Evolutionary conservation across 129 eudicot genomes (phyloP).

Genomic region (carrot (Daucus carota)): DNA sequence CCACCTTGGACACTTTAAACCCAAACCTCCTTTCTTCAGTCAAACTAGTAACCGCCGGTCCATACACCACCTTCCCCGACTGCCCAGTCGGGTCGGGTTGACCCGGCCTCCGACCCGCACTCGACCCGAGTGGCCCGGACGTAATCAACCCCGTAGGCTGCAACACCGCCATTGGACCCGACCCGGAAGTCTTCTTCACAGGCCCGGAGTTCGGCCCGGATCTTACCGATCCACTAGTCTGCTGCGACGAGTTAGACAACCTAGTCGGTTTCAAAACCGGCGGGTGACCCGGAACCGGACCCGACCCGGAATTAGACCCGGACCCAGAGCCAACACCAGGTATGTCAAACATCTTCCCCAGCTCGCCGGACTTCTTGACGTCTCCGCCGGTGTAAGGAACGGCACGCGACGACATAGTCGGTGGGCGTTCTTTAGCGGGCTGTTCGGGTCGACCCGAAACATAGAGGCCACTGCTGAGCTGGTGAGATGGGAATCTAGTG

Average conservation of each 20-base stretch:
- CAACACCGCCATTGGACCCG: conserved; percentile 51
- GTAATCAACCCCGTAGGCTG: conserved; percentile 84
- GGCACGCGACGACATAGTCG: conserved; percentile 61
- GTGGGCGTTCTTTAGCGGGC: conserved; percentile 44
- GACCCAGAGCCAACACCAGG: conserved; percentile 23
- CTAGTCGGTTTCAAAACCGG: conserved; percentile 35
- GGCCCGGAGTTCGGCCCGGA: conserved; percentile 57
- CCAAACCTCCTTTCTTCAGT: conserved; percentile 58
- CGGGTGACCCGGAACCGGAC: conserved; percentile 19
- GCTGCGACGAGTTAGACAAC: conserved; percentile 46
- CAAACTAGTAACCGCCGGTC: conserved; percentile 63
- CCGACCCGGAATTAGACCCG: conserved; percentile 18
- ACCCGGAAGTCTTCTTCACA: conserved; percentile 18
- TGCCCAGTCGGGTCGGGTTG: conserved; percentile 34
- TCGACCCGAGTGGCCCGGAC: conserved; percentile 73
- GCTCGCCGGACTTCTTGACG: conserved; percentile 86
- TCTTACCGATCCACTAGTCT: conserved; percentile 62
- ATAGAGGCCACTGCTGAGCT: conserved; percentile 83
- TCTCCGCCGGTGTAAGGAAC: conserved; percentile 96
- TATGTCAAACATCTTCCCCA: conserved; percentile 81
- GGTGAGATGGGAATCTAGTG: conserved; percentile 73
- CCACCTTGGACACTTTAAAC: conserved; percentile 60
- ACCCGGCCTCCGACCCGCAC: conserved; percentile 57
- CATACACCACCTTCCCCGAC: conserved; percentile 47
- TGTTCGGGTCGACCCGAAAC: conserved; percentile 95